These are phyloP conservation scores for Salvia miltiorrhiza DNA, from an alignment of 257 asterid genomes.

Conservation along the genomic window DNA sequence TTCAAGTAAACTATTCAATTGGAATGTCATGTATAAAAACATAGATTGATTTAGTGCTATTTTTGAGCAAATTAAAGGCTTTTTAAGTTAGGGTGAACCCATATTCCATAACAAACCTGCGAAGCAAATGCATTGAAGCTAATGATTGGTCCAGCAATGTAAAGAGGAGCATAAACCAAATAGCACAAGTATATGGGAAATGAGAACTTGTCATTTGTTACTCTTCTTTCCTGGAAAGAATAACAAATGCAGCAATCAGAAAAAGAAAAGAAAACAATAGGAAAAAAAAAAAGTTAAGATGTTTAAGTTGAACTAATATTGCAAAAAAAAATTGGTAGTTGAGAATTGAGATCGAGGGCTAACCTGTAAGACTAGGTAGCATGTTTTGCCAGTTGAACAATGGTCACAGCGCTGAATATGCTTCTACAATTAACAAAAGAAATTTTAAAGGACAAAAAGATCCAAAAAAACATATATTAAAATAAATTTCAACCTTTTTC, in stretches of 20 bases:
- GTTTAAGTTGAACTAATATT: not conserved
- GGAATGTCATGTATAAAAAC: not conserved
- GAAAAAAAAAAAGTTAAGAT: no score
- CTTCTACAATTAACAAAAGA: slow-evolving; percentile 53
- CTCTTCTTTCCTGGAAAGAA: slow-evolving; percentile 74
- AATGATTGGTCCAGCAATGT: slow-evolving; percentile 95
- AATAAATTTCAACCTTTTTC: not conserved
- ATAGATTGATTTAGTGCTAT: not conserved
- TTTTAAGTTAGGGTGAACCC: not conserved
- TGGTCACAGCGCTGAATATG: slow-evolving; percentile 67
- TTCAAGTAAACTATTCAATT: not conserved
- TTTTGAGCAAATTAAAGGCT: not conserved
- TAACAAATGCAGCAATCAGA: slow-evolving; percentile 15
- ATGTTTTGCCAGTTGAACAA: slow-evolving; percentile 80
- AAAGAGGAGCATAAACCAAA: slow-evolving; percentile 90
- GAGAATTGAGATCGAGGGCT: slow-evolving; percentile 12
- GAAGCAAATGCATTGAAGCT: slow-evolving; percentile 97
- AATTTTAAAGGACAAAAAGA: slow-evolving; percentile 10
- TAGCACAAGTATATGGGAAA: slow-evolving; percentile 77
- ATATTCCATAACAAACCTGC: slow-evolving; percentile 88
- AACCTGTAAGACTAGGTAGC: slow-evolving; percentile 90
- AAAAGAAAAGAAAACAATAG: not conserved
- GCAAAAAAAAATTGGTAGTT: slow-evolving; percentile 4
- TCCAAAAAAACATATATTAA: not conserved
- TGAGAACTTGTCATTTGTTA: slow-evolving; percentile 58